Base-by-base conservation (phyloP, 2,329 filamentous ascomycete species). In the Trichoderma atroviride region DNA sequence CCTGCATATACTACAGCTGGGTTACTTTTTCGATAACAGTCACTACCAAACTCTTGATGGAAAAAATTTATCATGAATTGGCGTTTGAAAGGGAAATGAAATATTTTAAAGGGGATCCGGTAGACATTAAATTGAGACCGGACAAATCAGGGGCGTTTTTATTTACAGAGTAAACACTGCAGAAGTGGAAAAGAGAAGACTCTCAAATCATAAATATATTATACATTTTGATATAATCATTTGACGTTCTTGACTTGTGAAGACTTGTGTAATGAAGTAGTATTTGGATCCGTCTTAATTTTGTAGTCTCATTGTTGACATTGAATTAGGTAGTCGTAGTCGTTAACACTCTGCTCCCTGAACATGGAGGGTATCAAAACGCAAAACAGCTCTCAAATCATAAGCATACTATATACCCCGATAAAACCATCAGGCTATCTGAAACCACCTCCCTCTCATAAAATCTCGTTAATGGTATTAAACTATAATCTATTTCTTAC, bases 31-130 rank as follows among this genome's bases (percentile, higher is more conserved):
- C 16, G 5, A 43, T 10, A 50, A 50, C 10, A 13, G 10, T 29
- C 57, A 60, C 11, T 29, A 22, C 55, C 9, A 29, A 29, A 57
- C 55, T 57, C 22, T 50, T 50, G 5, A 22, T 4, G 50, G n/a
- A 47, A 61, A 57, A 27, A 27, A 27, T 27, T 29, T 55, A 69
- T 62, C 52, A 70, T 60, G 61, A 69, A 50, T 37, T 61, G 43
- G 65, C 65, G 57, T 68, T 68, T 60, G 16, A 24, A 61, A 29
- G 66, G 35, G 50, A 29, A 43, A 50, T 27, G 33, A n/a, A n/a
- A 19, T 29, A 33, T 40, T 43, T 56, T 35, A 47, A 62, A 16
- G 50, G 55, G 55, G 11, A 35, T 29, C 31, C 58, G 53, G 40
- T 50, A 31, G 40, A 43, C 40, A 67, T 59, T 59, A 35, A 35